These are phyloP conservation scores for Mycena rosella DNA, from an alignment of 768 basidiomycete species.

Conservation along the genomic window DNA sequence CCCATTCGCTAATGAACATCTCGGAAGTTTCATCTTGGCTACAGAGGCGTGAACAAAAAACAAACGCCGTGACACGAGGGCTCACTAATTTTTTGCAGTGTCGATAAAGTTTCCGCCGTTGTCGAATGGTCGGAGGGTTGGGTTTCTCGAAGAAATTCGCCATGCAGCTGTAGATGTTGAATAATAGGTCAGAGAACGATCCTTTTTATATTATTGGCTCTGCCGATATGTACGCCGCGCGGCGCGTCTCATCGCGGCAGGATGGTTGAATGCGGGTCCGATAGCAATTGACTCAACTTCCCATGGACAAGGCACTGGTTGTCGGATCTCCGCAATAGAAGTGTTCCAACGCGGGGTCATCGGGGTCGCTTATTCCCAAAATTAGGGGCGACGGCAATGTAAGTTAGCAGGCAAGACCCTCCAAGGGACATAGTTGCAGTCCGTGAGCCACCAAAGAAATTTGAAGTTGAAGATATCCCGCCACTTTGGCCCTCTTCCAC, in stretches of 20 bases:
- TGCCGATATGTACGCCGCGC: not conserved
- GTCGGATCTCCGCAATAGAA: too few species aligned
- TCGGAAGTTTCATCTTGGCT: conserved; percentile 56
- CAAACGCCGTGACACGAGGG: not conserved
- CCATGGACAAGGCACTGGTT: too few species aligned
- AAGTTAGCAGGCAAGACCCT: too few species aligned
- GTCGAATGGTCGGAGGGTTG: conserved; percentile 19
- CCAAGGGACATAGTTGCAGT: too few species aligned
- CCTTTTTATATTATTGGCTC: not conserved
- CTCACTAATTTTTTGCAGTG: conserved; percentile 58
- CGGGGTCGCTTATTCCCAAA: too few species aligned
- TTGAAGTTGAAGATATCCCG: too few species aligned
- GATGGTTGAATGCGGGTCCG: not conserved
- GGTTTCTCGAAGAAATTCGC: not conserved
- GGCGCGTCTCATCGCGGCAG: not conserved
- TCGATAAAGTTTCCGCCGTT: conserved; percentile 51
- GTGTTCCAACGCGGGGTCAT: too few species aligned
- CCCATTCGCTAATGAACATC: conserved; percentile 63
- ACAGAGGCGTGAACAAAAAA: not conserved
- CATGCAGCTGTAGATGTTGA: too few species aligned
- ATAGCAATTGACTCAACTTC: not conserved
- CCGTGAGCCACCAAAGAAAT: too few species aligned
- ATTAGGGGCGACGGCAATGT: too few species aligned
- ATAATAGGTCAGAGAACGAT: not conserved
- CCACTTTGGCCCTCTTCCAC: too few species aligned